Evolutionary conservation across 2,329 filamentous ascomycete genomes (phyloP), one percentile per base, ranked within the genome.

Genomic region (Aspergillus sp.): DNA sequence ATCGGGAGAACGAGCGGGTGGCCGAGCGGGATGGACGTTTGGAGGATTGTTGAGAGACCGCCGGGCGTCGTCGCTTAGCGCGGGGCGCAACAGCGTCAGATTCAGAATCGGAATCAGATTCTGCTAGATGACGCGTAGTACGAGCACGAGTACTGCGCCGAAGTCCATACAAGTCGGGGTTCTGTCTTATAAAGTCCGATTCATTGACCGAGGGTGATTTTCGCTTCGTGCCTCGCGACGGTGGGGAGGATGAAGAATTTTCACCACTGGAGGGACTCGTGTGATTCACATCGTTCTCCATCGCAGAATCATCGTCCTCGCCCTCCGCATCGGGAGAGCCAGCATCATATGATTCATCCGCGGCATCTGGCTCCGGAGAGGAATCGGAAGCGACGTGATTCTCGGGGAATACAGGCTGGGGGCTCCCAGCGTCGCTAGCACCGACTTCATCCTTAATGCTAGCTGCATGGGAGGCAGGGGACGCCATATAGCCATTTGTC

Each of bases 131-230:
- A 63, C 83, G 82, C 54, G 78, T 78, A 56, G 80, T 80, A 61
- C 84, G 81, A 60, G 84, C 83, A 60, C 84, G 82, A 68, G 81
- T 92, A 77, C 94, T 99, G 76, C 94, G 84, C 63, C 94, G 85
- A 61, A 99, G 80, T 45, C 94, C 94, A 76, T 97, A 99, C 8
- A 99, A 79, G 74, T 96, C 91, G 42, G 94, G 94, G 65, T 99
- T 95, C 66, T 90, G 88, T 64, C 87, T 82, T 63, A 97, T 96
- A 67, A 86, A 92, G 44, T 91, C 86, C 53, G 94, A 87, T 63
- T 94, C 89, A 47, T 87, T 85, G 35, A 82, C 73, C 69, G 67
- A 79, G 71, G 60, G 79, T 73, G 75, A 89, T 88, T 73, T 85
- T 60, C 91, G 87, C 79, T 96, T 96, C 55, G 80, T 73, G 46